A percentile compares a stretch with the other conserved stretches of the same genome.
These are phyloP conservation scores for Mantamonas sphyraenae DNA, from an alignment of 78 protist genomes.

Conservation along the genomic window DNA sequence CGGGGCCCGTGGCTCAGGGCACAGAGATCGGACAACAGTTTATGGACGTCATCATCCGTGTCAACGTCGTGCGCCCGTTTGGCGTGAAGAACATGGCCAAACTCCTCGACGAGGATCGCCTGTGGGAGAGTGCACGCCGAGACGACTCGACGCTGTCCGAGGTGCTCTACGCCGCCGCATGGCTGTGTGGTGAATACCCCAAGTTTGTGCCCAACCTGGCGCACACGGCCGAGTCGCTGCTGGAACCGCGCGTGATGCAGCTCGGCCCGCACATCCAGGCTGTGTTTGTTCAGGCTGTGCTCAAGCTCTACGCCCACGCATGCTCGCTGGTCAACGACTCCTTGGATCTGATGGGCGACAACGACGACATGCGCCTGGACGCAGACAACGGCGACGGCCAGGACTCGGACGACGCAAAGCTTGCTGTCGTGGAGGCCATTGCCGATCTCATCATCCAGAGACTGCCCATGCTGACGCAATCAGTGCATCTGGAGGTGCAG, in stretches of 20 bases:
- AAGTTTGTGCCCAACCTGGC: constrained; percentile 1
- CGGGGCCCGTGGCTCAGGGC: neutral
- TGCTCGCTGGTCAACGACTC: constrained; percentile 9
- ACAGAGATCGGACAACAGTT: neutral
- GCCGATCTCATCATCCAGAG: neutral
- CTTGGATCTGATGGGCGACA: no score
- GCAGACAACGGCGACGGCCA: neutral
- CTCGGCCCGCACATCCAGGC: constrained; percentile 77
- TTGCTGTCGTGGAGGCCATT: neutral
- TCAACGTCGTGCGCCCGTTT: constrained; percentile 37
- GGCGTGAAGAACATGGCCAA: constrained; percentile 7
- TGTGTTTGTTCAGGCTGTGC: constrained; percentile 49
- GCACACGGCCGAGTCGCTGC: constrained; percentile 11
- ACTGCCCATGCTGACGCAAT: constrained; percentile 36
- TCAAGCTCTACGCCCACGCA: constrained; percentile 68
- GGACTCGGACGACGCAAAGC: constrained; percentile 10
- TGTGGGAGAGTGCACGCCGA: neutral
- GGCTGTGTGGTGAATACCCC: constrained; percentile 75
- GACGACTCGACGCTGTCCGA: constrained; percentile 20
- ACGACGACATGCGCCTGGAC: no score
- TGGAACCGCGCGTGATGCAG: constrained; percentile 37
- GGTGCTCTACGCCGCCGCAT: constrained; percentile 80
- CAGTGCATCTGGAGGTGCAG: constrained; percentile 71
- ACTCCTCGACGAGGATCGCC: constrained; percentile 2
- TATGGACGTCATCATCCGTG: constrained; percentile 28